Evolutionary conservation across 139 green algal genomes (phyloP).

Genomic region (Coelastrella sp.): DNA sequence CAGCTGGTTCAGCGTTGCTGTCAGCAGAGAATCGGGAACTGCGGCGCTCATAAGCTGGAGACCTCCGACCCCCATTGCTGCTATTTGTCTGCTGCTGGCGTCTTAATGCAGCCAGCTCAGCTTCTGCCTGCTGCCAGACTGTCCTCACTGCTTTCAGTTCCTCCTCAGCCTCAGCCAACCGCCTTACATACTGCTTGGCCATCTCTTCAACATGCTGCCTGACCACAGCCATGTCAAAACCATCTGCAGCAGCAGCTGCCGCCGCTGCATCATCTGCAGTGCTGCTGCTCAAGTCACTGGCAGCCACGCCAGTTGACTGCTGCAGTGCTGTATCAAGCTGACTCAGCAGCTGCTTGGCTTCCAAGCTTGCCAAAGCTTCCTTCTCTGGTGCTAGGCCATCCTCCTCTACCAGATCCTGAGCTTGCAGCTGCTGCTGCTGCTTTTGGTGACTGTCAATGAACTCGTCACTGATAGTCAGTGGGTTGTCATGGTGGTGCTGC

Average conservation of each 20-base stretch:
- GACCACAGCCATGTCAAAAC: conserved; percentile 10
- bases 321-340: background rate
- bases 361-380: background rate
- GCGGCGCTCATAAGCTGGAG: background rate
- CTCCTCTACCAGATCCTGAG: background rate
- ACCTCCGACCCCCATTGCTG: background rate
- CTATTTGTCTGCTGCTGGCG: conserved; percentile 9
- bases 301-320: background rate
- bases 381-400: background rate
- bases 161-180: conserved; percentile 16
- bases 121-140: conserved; percentile 44
- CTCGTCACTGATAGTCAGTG: too few species aligned
- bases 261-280: background rate
- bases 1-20: background rate
- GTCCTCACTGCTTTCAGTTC: background rate
- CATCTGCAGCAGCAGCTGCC: background rate
- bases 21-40: background rate
- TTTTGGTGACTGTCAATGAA: too few species aligned
- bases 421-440: background rate
- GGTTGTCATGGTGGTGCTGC: too few species aligned
- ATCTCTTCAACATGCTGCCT: conserved; percentile 33
- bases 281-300: background rate
- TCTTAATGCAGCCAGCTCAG: conserved; percentile 2
- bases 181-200: conserved; percentile 28
- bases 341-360: conserved; percentile 11